phyloP scores from a whole-genome alignment of 306 rosid genomes.

The Geum urbanum region DNA sequence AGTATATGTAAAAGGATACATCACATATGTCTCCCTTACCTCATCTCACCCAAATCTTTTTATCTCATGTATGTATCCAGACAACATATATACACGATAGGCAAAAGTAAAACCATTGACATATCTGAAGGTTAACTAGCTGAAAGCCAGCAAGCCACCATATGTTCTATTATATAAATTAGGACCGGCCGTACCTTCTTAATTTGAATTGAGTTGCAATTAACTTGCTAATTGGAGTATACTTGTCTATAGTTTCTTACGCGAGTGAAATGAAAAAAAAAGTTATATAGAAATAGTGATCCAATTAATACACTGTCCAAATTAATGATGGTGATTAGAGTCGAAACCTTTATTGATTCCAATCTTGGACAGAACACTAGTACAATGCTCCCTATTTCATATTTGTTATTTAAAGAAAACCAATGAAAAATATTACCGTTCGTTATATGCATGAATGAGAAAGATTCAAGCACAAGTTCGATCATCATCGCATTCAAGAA shows the following conservation, averaged over 20 bases:
- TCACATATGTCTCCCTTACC: conserved; percentile 56
- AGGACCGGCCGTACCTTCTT: background rate
- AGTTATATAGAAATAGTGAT: background rate
- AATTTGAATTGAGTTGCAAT: background rate
- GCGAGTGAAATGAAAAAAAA: too few relatives aligned
- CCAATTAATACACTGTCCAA: too few relatives aligned
- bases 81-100: background rate
- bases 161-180: background rate
- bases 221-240: background rate
- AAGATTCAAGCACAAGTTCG: background rate
- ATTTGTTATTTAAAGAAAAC: too few relatives aligned
- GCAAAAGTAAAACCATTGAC: background rate
- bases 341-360: too few relatives aligned
- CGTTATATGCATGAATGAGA: background rate
- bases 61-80: conserved; percentile 37
- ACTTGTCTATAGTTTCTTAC: background rate
- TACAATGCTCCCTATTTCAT: too few relatives aligned
- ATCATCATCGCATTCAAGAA: background rate
- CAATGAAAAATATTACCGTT: too few relatives aligned
- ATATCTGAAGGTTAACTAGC: background rate
- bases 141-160: background rate
- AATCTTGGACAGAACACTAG: too few relatives aligned
- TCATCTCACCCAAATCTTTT: conserved; percentile 29
- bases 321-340: too few relatives aligned
- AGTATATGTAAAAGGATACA: conserved; percentile 22